Base-by-base conservation (phyloP, 2,329 filamentous ascomycete species). In the Emergomyces africanus region DNA sequence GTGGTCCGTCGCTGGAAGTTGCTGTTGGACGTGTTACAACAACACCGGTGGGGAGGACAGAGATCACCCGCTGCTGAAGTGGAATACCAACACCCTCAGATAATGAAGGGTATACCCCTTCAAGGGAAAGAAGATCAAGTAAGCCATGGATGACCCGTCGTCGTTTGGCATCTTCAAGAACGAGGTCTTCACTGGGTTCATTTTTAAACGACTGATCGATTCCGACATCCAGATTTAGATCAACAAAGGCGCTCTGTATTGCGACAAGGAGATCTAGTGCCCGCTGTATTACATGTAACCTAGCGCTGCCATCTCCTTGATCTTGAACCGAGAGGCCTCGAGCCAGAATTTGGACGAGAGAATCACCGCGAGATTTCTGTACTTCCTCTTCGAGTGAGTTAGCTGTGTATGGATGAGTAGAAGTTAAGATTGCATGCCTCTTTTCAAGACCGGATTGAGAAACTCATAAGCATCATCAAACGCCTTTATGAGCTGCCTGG, bases 101-200 rank as follows among this genome's bases (percentile, higher is more conserved):
- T 18, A 76, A 66, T 5, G 68, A 75, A 5, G 75, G 75, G 62
- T 77, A 76, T 28, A 77, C 72, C 5, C 75, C 75, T 60, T 77
- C 75, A 6, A 77, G 60, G 2, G 75, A 75, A 44, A 77, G 68
- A 54, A 77, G 62, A 58, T 77, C 75, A 50, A 77, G 63, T 6
- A 77, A 63, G 5, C 72, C 71, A 67, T 76, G 70, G 3, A 76
- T 63, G 15, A 69, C 61, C 30, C 73, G 69, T 37, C 73, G 72
- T 35, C 72, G 66, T 59, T 69, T 75, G n/a, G 74, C 72, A 67
- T 75, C 73, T 65, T 75, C 72, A 35, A 74, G 62, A 25, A 65
- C 65, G 6, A 65, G 60, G 61, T 74, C 70, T 59, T 68, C 66
- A n/a, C 60, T 57, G 5, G 60, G 61, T 10, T 50, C 44, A 18